These are phyloP conservation scores for Phycomyces nitens DNA, from an alignment of 192 early-diverging fungal genomes.

Conservation along the genomic window DNA sequence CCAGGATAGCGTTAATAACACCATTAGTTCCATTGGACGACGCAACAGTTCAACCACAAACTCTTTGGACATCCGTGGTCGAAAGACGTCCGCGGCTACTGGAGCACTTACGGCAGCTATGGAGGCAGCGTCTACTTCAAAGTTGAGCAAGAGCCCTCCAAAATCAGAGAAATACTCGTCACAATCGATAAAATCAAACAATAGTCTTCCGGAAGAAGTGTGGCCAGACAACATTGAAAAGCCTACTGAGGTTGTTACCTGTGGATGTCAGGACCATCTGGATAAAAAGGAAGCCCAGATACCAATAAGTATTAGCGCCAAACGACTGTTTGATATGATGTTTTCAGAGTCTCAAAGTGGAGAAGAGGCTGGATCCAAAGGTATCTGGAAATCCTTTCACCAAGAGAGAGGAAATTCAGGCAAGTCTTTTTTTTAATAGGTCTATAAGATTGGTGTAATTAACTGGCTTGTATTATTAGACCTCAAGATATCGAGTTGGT, in stretches of 20 bases:
- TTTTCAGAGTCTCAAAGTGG: conserved; percentile 35
- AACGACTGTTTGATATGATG: conserved; percentile 51
- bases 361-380: not conserved
- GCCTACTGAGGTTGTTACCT: conserved; percentile 48
- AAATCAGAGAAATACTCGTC: not conserved
- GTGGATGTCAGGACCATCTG: conserved; percentile 65
- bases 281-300: conserved; percentile 56
- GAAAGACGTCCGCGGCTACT: not conserved
- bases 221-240: conserved; percentile 39
- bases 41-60: not conserved
- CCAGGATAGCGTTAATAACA: not conserved
- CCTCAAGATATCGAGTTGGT: conserved; percentile 5
- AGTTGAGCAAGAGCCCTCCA: not conserved
- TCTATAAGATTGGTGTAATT: too few species aligned
- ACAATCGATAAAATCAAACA: too few species aligned
- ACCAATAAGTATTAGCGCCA: conserved; percentile 51
- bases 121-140: conserved; percentile 10
- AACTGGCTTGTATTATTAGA: not conserved
- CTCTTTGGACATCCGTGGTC: not conserved
- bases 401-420: conserved; percentile 8
- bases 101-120: conserved; percentile 12
- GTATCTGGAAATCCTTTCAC: not conserved
- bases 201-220: too few species aligned
- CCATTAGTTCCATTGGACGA: not conserved
- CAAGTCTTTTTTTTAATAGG: conserved; percentile 8